Conservation (phyloP, 2,329 filamentous ascomycete species). For the Beauveria sp. region DNA sequence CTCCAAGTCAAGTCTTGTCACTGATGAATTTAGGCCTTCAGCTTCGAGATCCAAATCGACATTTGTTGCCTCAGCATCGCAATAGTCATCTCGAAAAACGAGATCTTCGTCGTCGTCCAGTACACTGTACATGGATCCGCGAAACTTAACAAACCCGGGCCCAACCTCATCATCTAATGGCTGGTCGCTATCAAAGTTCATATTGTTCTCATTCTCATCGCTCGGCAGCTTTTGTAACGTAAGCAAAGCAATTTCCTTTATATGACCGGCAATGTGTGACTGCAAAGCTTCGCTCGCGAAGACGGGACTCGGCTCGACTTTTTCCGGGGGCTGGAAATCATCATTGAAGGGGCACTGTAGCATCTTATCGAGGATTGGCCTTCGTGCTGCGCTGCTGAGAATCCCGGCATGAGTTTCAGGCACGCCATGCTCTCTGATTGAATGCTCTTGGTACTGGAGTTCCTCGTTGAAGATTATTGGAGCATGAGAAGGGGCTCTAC, state of each 20-base stretch:
- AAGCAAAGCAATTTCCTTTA: constrained; percentile 25
- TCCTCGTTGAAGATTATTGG: constrained; percentile 20
- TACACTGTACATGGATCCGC: constrained; percentile 24
- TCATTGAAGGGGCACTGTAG: constrained; percentile 21
- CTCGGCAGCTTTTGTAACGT: constrained; percentile 23
- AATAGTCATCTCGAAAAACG: constrained; percentile 17
- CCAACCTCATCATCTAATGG: constrained; percentile 18
- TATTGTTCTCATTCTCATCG: constrained; percentile 16
- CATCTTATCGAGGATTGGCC: constrained; percentile 18
- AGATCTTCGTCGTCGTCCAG: constrained; percentile 20
- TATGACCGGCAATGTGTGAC: constrained; percentile 21
- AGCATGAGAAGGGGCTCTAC: constrained; percentile 21
- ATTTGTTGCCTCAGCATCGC: constrained; percentile 6
- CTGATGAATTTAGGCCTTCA: constrained; percentile 9
- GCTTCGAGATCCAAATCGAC: constrained; percentile 11
- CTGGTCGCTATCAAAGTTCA: constrained; percentile 19
- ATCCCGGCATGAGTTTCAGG: constrained; percentile 10
- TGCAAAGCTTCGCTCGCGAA: constrained; percentile 21
- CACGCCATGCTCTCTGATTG: constrained; percentile 16
- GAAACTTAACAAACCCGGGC: constrained; percentile 10
- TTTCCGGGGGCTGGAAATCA: constrained; percentile 18
- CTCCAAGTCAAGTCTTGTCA: constrained; percentile 14
- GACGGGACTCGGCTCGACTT: constrained; percentile 15
- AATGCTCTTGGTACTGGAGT: constrained; percentile 19
- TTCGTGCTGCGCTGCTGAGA: constrained; percentile 21